Conservation (phyloP, 2,329 filamentous ascomycete species). For the Penicillium sp. region DNA sequence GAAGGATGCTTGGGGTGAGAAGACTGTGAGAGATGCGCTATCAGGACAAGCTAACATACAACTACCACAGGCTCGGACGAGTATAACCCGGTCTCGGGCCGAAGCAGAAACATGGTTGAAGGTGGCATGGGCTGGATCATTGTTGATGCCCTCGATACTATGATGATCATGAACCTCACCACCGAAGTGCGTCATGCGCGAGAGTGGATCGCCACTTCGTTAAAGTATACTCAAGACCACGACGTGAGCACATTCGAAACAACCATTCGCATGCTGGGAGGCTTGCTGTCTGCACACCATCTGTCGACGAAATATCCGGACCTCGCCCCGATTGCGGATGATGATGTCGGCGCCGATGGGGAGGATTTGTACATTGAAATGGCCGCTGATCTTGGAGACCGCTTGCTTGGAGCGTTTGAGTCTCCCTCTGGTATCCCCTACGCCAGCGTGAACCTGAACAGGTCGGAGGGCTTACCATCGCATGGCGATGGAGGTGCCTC, state of each 20-base stretch:
- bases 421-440: conserved; percentile 85
- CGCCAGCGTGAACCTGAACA: conserved; percentile 86
- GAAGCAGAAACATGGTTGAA: conserved; percentile 80
- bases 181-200: conserved; percentile 81
- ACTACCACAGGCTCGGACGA: conserved; percentile 63
- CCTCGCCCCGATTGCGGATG: conserved; percentile 75
- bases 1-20: conserved; percentile 89
- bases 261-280: conserved; percentile 95
- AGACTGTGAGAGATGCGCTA: neutral
- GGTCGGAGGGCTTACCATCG: conserved; percentile 75
- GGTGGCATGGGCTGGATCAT: conserved; percentile 98
- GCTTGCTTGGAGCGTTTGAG: conserved; percentile 85
- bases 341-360: conserved; percentile 73
- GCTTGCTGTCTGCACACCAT: conserved; percentile 90
- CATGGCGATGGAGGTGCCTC: conserved; percentile 87
- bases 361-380: conserved; percentile 97
- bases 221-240: conserved; percentile 89
- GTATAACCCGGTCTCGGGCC: conserved; percentile 82
- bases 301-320: conserved; percentile 82
- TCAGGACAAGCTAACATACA: conserved; percentile 33
- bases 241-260: conserved; percentile 98
- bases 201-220: conserved; percentile 81
- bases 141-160: conserved; percentile 90
- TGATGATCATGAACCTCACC: conserved; percentile 98
- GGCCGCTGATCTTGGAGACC: conserved; percentile 88